phyloP scores from a whole-genome alignment of 2,329 filamentous ascomycete genomes.

The Venturia asperata region DNA sequence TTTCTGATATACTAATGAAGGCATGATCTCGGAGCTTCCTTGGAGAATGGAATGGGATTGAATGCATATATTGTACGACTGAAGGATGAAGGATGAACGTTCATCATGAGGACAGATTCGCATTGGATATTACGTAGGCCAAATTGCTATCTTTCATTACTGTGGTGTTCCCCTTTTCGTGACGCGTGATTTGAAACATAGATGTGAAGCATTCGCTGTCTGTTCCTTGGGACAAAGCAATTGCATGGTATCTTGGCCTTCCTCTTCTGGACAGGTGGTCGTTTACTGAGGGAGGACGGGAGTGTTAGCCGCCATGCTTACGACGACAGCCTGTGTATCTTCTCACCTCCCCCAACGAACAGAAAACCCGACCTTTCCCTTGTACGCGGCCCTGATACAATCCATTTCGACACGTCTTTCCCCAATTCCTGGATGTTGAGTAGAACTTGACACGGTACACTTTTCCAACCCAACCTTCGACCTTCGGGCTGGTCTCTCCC shows the following conservation, averaged over 20 bases:
- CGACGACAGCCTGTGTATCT: background rate
- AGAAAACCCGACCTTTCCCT: background rate
- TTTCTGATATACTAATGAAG: background rate
- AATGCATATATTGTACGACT: background rate
- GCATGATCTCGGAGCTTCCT: background rate
- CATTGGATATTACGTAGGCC: background rate
- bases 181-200: background rate
- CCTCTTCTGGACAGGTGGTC: slow-evolving; percentile 2
- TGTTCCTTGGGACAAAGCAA: background rate
- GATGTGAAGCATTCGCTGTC: background rate
- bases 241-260: slow-evolving; percentile 1
- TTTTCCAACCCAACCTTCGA: background rate
- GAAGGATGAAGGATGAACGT: background rate
- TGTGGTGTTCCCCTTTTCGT: background rate
- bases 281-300: background rate
- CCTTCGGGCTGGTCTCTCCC: background rate
- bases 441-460: slow-evolving; percentile 9
- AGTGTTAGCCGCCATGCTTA: background rate
- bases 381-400: background rate
- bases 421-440: background rate
- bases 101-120: background rate
- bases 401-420: background rate
- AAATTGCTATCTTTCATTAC: background rate
- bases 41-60: background rate
- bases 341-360: background rate